Evolutionary conservation across 768 basidiomycete genomes (phyloP), one percentile per base, ranked within the genome.

Genomic region (Termitomyces sp.): DNA sequence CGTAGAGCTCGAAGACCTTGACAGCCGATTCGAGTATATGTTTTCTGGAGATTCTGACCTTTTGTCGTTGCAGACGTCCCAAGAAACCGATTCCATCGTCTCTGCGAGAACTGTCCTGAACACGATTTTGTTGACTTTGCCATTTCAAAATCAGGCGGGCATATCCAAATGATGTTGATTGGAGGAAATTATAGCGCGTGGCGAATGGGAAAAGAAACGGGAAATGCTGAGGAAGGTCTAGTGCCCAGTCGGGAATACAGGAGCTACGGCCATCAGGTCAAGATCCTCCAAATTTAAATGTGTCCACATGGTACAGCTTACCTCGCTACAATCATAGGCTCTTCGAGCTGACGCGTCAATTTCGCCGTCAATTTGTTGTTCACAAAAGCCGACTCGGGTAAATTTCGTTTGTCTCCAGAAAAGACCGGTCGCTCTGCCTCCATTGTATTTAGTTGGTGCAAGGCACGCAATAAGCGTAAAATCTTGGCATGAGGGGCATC

Each of bases 321-420:
- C 93, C 93, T 95, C 1, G 96, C 97, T 43, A 99, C 94, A 59
- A 99, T 97, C 93, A 98, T 97, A 0, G 93, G 92, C 66, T 99
- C 97, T 64, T 99, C 97, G 42, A 99, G 70, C 67, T 98, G 97
- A 35, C 97, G 82, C 12, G 93, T 93, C n/a, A 99, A 79, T 70
- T 99, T 99, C 10, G 97, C 97, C 2, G 93, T 93, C 26, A 99
- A 74, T 70, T 99, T 99, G 74, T 97, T 98, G 69, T 98, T 99
- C 58, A 98, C 83, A 67, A 99, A 99, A 0, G 90, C 82, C 0
- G 90, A 82, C 59, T 94, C 92, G 2, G 85, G 74, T 17, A 97
- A 74, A 57, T 77, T 78, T 40, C 82, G 78, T 55, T 77, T 81
- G 54, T 82, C 77, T 8, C 73, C 71, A 15, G 72, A 69, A 44